A percentile compares a stretch with the other conserved stretches of the same genome.
Evolutionary conservation across 495 filamentous ascomycete genomes (phyloP).

Genomic region (Aspergillus nanangensis): DNA sequence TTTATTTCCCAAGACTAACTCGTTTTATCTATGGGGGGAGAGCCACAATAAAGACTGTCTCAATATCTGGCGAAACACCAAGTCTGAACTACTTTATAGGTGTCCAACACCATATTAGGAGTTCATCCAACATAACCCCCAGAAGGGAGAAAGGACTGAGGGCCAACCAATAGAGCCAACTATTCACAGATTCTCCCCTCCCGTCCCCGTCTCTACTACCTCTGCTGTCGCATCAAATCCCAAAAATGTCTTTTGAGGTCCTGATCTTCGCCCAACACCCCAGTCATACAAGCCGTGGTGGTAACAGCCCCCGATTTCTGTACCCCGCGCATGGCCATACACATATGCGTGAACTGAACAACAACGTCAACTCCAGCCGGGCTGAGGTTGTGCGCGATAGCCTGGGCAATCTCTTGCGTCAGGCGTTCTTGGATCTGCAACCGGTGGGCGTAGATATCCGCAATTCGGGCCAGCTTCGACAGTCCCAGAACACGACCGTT

Average conservation of each 20-base stretch:
- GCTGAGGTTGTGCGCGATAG: conserved; percentile 75
- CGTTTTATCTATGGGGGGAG: no score
- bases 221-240: no score
- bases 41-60: no score
- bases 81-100: no score
- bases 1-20: no score
- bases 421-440: conserved; percentile 84
- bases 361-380: conserved; percentile 78
- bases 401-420: conserved; percentile 82
- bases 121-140: no score
- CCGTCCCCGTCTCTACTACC: no score
- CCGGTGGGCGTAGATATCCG: conserved; percentile 81
- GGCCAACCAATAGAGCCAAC: no score
- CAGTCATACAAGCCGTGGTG: conserved; percentile 80
- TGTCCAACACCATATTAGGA: no score
- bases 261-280: conserved; percentile 20
- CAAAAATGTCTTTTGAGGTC: not conserved
- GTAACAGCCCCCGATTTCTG: conserved; percentile 72
- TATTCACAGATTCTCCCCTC: no score
- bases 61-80: no score
- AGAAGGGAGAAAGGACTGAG: no score
- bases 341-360: conserved; percentile 82
- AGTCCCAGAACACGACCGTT: conserved; percentile 72
- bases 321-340: conserved; percentile 86
- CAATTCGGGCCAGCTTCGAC: conserved; percentile 82